A percentile compares a stretch with the other conserved stretches of the same genome.
These are phyloP conservation scores for Myriosclerotinia scirpicola DNA, from an alignment of 2,329 filamentous ascomycete genomes.

Conservation along the genomic window DNA sequence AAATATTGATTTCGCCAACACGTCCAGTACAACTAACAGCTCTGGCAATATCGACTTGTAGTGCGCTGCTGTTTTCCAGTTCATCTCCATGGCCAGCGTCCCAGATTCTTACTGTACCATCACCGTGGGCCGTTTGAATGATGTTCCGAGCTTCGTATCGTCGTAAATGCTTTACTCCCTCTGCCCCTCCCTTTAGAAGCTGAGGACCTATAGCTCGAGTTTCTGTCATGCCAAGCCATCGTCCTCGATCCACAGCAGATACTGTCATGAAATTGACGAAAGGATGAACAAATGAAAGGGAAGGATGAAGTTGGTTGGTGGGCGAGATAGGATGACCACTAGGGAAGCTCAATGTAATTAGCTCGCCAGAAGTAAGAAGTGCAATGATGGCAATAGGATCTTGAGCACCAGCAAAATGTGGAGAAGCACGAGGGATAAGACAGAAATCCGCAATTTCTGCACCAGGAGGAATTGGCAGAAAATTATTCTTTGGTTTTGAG, in stretches of 20 bases:
- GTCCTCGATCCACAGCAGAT: conserved; percentile 71
- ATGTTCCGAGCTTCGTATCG: conserved; percentile 82
- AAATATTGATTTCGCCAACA: conserved; percentile 74
- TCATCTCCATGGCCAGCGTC: conserved; percentile 90
- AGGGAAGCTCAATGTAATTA: conserved; percentile 88
- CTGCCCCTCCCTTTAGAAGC: conserved; percentile 76
- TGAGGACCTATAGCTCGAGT: conserved; percentile 74
- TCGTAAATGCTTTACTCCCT: conserved; percentile 67
- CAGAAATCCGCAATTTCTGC: conserved; percentile 79
- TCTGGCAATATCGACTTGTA: conserved; percentile 85
- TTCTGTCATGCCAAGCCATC: conserved; percentile 92
- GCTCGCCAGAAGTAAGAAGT: conserved; percentile 79
- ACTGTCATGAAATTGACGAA: conserved; percentile 75
- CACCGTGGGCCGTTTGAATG: conserved; percentile 82
- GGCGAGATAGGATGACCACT: conserved; percentile 88
- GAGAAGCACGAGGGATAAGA: conserved; percentile 76
- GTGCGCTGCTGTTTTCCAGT: conserved; percentile 77
- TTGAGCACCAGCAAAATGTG: conserved; percentile 83
- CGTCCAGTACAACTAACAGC: conserved; percentile 62
- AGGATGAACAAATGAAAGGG: conserved; percentile 83
- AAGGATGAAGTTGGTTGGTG: conserved; percentile 89
- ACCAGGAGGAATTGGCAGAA: conserved; percentile 73
- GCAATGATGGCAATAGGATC: conserved; percentile 85
- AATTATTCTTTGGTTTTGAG: conserved; percentile 64
- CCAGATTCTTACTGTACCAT: conserved; percentile 90